These are phyloP conservation scores for Brassica balearica DNA, from an alignment of 441 rosid species.

Conservation along the genomic window DNA sequence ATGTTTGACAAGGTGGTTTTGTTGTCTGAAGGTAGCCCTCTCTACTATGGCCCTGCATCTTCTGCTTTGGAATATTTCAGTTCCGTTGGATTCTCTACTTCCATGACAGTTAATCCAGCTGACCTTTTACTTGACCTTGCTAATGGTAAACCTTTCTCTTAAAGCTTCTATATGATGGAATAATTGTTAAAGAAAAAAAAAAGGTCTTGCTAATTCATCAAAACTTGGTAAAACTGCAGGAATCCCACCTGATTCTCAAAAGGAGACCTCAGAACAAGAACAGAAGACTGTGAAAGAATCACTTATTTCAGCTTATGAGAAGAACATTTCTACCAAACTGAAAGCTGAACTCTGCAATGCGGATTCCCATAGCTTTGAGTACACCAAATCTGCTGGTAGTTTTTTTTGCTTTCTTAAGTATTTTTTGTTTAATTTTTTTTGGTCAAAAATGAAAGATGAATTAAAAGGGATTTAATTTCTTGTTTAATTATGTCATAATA, in stretches of 20 bases:
- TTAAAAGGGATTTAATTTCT: not conserved
- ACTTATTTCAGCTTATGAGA: constrained; percentile 76
- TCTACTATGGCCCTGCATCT: constrained; percentile 84
- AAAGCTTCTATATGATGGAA: constrained; percentile 25
- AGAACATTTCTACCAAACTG: constrained; percentile 73
- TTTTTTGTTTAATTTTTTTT: not conserved
- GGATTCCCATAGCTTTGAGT: constrained; percentile 52
- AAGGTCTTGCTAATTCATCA: not conserved
- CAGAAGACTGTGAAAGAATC: constrained; percentile 75
- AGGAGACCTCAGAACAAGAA: constrained; percentile 72
- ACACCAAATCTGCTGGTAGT: constrained; percentile 61
- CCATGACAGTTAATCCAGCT: constrained; percentile 89
- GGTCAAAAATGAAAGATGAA: no score
- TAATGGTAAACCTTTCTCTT: constrained; percentile 62
- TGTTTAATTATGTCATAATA: not conserved
- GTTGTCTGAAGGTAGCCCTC: constrained; percentile 84
- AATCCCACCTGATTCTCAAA: constrained; percentile 69
- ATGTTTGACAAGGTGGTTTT: constrained; percentile 95
- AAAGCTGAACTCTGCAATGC: constrained; percentile 76
- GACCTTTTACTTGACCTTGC: constrained; percentile 95
- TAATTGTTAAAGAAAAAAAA: not conserved
- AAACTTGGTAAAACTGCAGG: constrained; percentile 52
- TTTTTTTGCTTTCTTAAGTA: constrained; percentile 1
- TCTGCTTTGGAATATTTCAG: constrained; percentile 87
- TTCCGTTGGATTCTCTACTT: constrained; percentile 82